A percentile compares a stretch with the other conserved stretches of the same genome.
phyloP scores from a whole-genome alignment of 345 rosid species.

The Gossypium thurberi region DNA sequence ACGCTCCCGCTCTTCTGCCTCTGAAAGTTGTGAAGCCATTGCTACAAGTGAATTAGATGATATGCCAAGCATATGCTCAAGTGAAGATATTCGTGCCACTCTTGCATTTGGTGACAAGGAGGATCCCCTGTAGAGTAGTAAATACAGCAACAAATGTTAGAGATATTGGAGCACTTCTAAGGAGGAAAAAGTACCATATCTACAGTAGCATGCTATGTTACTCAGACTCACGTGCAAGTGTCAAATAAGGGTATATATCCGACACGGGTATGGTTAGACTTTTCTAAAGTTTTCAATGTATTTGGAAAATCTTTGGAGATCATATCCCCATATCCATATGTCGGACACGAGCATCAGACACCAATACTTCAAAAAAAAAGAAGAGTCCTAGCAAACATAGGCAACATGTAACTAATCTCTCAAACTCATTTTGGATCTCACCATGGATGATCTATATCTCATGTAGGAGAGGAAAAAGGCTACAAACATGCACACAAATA shows the following conservation, averaged over 20 bases:
- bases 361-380: too few relatives aligned
- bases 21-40: conserved; percentile 99
- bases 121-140: conserved; percentile 62
- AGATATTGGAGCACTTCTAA: neutral
- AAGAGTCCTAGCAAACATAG: too few relatives aligned
- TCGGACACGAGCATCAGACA: too few relatives aligned
- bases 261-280: too few relatives aligned
- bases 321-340: too few relatives aligned
- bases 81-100: conserved; percentile 80
- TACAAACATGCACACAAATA: neutral
- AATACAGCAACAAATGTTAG: neutral
- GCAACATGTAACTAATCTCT: neutral
- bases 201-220: neutral
- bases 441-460: neutral
- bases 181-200: neutral
- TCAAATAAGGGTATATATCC: too few relatives aligned
- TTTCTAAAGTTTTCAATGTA: too few relatives aligned
- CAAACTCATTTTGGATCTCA: neutral
- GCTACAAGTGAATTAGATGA: conserved; percentile 93
- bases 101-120: conserved; percentile 96
- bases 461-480: neutral
- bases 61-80: conserved; percentile 85
- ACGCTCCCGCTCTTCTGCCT: conserved; percentile 97
- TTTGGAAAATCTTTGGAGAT: too few relatives aligned
- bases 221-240: too few relatives aligned